A percentile compares a stretch with the other conserved stretches of the same genome.
Conservation (phyloP, 768 basidiomycete genomes). For the Phaffia tasmanica region DNA sequence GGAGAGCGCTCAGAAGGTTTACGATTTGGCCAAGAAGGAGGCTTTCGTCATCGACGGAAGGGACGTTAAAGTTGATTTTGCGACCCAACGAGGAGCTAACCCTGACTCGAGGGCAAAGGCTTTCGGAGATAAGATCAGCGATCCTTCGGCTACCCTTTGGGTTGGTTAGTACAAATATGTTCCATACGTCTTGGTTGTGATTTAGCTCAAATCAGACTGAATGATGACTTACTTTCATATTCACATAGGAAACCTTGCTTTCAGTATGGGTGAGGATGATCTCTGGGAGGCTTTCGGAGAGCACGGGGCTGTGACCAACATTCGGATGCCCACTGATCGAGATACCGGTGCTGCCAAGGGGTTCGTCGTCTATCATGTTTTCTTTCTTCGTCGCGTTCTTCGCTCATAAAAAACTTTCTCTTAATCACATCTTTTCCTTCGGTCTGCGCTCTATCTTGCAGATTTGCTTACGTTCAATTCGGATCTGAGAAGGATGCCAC, state of each 20-base stretch:
- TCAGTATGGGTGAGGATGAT: constrained; percentile 62
- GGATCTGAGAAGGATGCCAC: constrained; percentile 64
- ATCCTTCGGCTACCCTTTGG: constrained; percentile 63
- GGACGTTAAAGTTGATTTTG: constrained; percentile 70
- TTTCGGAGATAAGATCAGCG: constrained; percentile 32
- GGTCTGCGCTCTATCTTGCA: too few species aligned
- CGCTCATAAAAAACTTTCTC: too few species aligned
- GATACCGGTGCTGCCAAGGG: constrained; percentile 85
- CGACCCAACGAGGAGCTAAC: constrained; percentile 44
- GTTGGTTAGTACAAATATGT: constrained; percentile 30
- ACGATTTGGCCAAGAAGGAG: constrained; percentile 49
- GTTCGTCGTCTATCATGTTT: constrained; percentile 34
- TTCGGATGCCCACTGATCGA: constrained; percentile 76
- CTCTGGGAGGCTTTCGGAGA: constrained; percentile 86
- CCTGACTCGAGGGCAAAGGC: constrained; percentile 23
- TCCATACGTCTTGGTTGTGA: not conserved
- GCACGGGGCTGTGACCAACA: constrained; percentile 60
- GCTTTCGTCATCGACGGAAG: constrained; percentile 62
- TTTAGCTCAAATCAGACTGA: not conserved
- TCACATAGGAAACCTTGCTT: constrained; percentile 71
- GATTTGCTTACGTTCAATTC: constrained; percentile 84
- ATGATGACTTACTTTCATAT: not conserved
- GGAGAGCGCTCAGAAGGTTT: constrained; percentile 65
- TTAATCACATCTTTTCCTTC: too few species aligned
- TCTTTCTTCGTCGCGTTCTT: too few species aligned